Base-by-base conservation (phyloP, 2,329 filamentous ascomycete species). In the Arthrobotrys conoides region DNA sequence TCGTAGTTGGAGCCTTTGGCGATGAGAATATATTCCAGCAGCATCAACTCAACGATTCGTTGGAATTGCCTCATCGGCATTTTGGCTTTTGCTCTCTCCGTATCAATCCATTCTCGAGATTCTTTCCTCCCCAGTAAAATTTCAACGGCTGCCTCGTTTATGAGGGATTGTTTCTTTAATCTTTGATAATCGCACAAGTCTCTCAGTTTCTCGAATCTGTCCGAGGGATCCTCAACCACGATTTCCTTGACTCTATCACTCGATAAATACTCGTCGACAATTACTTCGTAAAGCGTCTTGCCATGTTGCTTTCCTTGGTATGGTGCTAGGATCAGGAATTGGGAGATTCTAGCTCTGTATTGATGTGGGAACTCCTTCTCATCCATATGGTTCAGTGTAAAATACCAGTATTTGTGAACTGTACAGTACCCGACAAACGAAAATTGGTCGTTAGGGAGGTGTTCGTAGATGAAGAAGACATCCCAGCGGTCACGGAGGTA, bases 211-310 rank as follows among this genome's bases (percentile, higher is more conserved):
- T 96, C 92, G 81, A 96, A 96, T 0, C 88, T 90, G 83, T 95
- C 92, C 82, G 93, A 98, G 0, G 96, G 96, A 79, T 98, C 95
- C 85, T 99, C 96, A 5, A 99, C 91, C 0, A 94, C 96, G 82
- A 99, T 89, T 83, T 98, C 95, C 69, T 90, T 87, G 6, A 94
- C 91, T 77, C 91, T 90, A 0, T 88, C 84, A 71, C 92, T 89
- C 38, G 89, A 87, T 73, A 92, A 87, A 80, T 93, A 92, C 81
- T 90, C 86, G 6, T 88, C 85, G 83, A 93, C 95, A 81, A 98
- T 93, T 61, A 90, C 88, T 76, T 90, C 90, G 86, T 98, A 99
- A 46, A 99, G 89, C 49, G 90, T 88, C 10, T 90, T 88, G 41
- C 95, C 96, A 63, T 95, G 90, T 16, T 94, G 94, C 79, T 90